Base-by-base conservation (phyloP, 2,329 filamentous ascomycete species). In the Diaporthe citrichinensis region DNA sequence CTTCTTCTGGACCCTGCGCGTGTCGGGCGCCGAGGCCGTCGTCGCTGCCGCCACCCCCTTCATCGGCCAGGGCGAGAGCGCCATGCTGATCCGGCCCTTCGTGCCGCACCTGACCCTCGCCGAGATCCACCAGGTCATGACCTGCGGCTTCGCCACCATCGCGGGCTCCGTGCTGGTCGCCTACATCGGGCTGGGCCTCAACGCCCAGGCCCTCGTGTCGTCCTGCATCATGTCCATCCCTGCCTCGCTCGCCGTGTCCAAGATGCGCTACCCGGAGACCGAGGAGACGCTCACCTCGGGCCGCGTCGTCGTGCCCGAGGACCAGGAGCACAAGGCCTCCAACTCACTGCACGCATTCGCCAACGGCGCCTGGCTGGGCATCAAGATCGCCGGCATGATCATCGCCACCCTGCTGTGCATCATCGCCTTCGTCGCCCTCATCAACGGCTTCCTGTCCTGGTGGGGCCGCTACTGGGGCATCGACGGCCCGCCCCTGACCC, bases 161-260 rank as follows among this genome's bases (percentile, higher is more conserved):
- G 94, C 95, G 17, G 96, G 96, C 77, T 95, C 93, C 80, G 94
- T 97, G 17, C 87, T 98, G 51, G 93, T 97, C 39, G 94, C 94
- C 20, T 98, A 98, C 84, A 96, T 98, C 78, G 87, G 88, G 39
- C 91, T 98, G 80, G 95, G 95, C 55, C 88, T 98, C 73, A 97
- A 95, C 83, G 88, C 94, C 0, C 94, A 97, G 83, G 95, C 94
- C 4, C 88, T 98, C 62, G 93, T 98, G 39, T 98, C 95, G 2
- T 96, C 94, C 10, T 98, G 95, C 82, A 95, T 98, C 83, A 98
- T 98, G 96, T 96, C 94, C 80, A 98, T 98, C 78, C 96, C 96
- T 0, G 95, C 95, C 1, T 97, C 95, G 4, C 89, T 98, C 20
- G 95, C 95, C 69, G 92, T 97, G 77, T 96, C 94, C 78, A 98